These are phyloP conservation scores for Serpula lacrymans DNA, from an alignment of 768 basidiomycete genomes.

Conservation along the genomic window DNA sequence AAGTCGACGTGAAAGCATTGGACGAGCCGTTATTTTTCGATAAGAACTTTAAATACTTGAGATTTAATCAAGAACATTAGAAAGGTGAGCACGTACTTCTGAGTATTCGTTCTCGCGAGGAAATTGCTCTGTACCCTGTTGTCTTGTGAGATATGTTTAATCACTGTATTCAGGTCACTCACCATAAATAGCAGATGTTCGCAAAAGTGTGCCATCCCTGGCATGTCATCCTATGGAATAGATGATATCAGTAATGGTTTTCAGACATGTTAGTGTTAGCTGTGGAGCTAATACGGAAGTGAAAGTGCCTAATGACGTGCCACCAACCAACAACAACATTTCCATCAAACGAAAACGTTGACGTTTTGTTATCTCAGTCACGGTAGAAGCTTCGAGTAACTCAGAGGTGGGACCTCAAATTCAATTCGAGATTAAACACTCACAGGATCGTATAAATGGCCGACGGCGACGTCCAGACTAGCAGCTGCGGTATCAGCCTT, in stretches of 20 bases:
- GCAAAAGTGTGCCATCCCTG: conserved; percentile 91
- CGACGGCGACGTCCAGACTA: conserved; percentile 90
- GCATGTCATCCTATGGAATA: conserved; percentile 69
- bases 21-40: conserved; percentile 82
- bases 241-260: neutral
- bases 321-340: neutral
- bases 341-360: neutral
- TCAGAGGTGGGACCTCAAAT: no score
- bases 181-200: conserved; percentile 98
- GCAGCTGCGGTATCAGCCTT: conserved; percentile 94
- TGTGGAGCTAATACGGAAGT: no score
- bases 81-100: conserved; percentile 45
- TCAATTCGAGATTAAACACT: conserved; percentile 25
- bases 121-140: conserved; percentile 76
- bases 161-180: conserved; percentile 24
- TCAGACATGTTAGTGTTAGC: neutral
- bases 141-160: neutral
- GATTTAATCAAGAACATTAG: conserved; percentile 6
- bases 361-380: no score
- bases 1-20: conserved; percentile 91
- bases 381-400: no score
- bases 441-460: conserved; percentile 91
- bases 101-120: conserved; percentile 94
- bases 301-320: neutral
- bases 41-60: conserved; percentile 47